Percentiles rank a stretch among this genome's conserved stretches.
These are phyloP conservation scores for Pugionium cornutum DNA, from an alignment of 345 rosid species.

Conservation along the genomic window DNA sequence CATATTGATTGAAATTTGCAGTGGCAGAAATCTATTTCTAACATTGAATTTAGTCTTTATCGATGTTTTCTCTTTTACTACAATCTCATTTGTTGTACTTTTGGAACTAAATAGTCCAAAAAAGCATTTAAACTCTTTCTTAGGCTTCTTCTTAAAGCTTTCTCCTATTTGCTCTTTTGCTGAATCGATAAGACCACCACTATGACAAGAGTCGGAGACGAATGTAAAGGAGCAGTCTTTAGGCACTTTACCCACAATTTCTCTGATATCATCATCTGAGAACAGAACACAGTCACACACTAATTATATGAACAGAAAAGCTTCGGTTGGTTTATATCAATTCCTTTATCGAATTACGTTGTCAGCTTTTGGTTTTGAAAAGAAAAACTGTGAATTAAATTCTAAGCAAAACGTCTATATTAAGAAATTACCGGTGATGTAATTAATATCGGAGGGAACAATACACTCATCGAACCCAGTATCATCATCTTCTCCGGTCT, in stretches of 20 bases:
- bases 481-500: constrained; percentile 94
- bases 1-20: constrained; percentile 75
- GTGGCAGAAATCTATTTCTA: constrained; percentile 69
- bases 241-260: constrained; percentile 68
- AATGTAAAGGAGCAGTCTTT: constrained; percentile 62
- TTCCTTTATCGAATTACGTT: too few species aligned
- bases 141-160: constrained; percentile 55
- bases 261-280: constrained; percentile 92
- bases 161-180: constrained; percentile 96
- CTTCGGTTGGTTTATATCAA: too few species aligned
- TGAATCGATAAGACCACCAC: constrained; percentile 92
- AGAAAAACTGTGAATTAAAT: background rate
- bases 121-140: constrained; percentile 43
- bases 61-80: constrained; percentile 38
- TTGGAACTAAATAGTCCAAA: constrained; percentile 35
- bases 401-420: too few species aligned
- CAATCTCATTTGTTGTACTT: constrained; percentile 12
- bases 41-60: constrained; percentile 35
- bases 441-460: constrained; percentile 92
- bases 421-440: constrained; percentile 61
- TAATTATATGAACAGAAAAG: too few species aligned
- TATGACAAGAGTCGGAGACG: constrained; percentile 92
- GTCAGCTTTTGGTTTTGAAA: too few species aligned
- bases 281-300: background rate
- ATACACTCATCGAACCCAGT: constrained; percentile 96